A percentile compares a stretch with the other conserved stretches of the same genome.
phyloP scores from a whole-genome alignment of 2,329 filamentous ascomycete species.

The Sphaceloma murrayae region DNA sequence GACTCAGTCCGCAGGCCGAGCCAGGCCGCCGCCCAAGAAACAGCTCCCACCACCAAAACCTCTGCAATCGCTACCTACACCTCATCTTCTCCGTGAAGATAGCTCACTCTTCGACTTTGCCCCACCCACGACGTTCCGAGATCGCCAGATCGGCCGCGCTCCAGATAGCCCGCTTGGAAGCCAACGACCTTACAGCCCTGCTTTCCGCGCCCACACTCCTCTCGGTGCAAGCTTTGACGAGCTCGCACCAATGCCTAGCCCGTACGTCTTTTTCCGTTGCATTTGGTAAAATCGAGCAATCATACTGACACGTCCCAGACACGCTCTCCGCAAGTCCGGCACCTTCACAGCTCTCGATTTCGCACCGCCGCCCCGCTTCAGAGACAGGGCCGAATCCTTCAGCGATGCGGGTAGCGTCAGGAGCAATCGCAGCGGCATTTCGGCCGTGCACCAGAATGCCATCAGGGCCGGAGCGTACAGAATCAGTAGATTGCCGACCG shows the following conservation, averaged over 20 bases:
- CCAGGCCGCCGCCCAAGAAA: conserved; percentile 38
- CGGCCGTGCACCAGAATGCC: conserved; percentile 56
- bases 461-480: conserved; percentile 78
- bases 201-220: conserved; percentile 64
- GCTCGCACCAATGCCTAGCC: conserved; percentile 73
- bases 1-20: conserved; percentile 33
- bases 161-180: conserved; percentile 52
- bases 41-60: conserved; percentile 61
- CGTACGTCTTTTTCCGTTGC: conserved; percentile 51
- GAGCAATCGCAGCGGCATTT: conserved; percentile 71
- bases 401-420: conserved; percentile 44
- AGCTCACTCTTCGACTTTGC: conserved; percentile 71
- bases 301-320: conserved; percentile 37
- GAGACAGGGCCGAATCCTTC: conserved; percentile 43
- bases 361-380: conserved; percentile 66
- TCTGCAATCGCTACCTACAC: conserved; percentile 71
- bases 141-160: conserved; percentile 56
- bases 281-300: conserved; percentile 27
- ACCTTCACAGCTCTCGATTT: conserved; percentile 76
- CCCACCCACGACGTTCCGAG: conserved; percentile 53
- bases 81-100: conserved; percentile 69
- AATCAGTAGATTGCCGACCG: conserved; percentile 72
- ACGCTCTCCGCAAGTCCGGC: conserved; percentile 63
- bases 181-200: conserved; percentile 61
- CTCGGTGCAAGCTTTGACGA: conserved; percentile 80